Base-by-base conservation (phyloP, 768 basidiomycete genomes). In the Lepiota venenata region DNA sequence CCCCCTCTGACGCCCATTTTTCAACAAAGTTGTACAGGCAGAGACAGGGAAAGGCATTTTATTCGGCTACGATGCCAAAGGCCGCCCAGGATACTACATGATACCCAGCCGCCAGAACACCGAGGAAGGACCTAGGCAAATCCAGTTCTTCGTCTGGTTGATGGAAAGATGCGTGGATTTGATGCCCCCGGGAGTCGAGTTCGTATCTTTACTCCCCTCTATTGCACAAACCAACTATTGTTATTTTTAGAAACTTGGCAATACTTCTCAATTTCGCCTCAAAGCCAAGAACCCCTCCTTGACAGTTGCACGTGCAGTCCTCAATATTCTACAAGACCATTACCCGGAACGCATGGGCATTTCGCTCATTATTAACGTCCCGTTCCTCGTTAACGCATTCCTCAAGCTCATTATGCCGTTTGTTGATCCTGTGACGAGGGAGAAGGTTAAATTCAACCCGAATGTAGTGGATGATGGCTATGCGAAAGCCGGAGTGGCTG, bases 301-400 rank as follows among this genome's bases (percentile, higher is more conserved):
- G 15, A 58, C 67, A 37, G 75, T 74, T 15, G 66, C 79, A 11
- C 70, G 75, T 6, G 62, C 76, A 9, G 76, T 82, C 14, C 74
- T 87, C 49, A 69, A 75, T 66, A 87, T 91, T 60, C 75, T 92
- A 11, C 91, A 92, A 62, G 78, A 82, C 15, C 90, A 93, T 64
- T 93, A 92, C 62, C 91, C 91, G 0, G 93, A 95, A 67, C 83
- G 93, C 3, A 82, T 96, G 20, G 91, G 89, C 32, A 65, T 74
- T 14, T 80, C 91, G 1, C 68, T 91, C 40, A 82, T 93, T 63
- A 74, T 85, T 55, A 89, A 93, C 60, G 77, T 93, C 15, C 92
- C 93, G 4, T 92, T 83, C 73, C 65, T 91, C 47, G 64, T 93
- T 46, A 82, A 80, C 53, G 74, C 82, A 1, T 91, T 93, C 70